These are phyloP conservation scores for Diaporthe sp. DNA, from an alignment of 2,329 filamentous ascomycete genomes.

Conservation along the genomic window DNA sequence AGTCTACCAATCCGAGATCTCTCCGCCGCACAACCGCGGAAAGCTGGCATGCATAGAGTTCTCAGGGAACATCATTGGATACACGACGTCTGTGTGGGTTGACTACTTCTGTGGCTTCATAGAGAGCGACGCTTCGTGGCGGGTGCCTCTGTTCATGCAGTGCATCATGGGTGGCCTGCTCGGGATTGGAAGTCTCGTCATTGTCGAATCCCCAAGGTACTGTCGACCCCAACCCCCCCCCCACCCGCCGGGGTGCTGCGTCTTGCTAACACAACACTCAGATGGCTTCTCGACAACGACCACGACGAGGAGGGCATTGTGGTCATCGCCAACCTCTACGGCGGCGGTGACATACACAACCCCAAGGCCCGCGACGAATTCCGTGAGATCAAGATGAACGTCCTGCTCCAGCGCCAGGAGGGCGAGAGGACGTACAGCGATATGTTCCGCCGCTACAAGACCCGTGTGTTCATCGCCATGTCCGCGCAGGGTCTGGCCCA, in stretches of 20 bases:
- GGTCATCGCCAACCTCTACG: constrained; percentile 97
- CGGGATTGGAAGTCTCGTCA: constrained; percentile 87
- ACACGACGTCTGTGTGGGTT: constrained; percentile 97
- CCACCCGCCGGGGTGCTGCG: background rate
- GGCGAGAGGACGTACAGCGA: constrained; percentile 91
- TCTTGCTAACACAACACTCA: constrained; percentile 56
- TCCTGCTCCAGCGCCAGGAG: constrained; percentile 92
- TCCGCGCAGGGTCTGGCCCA: constrained; percentile 96
- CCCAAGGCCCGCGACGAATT: constrained; percentile 94
- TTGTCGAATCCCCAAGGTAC: constrained; percentile 95
- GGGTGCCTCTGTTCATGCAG: constrained; percentile 90
- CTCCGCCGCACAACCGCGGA: constrained; percentile 94
- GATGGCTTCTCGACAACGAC: constrained; percentile 97
- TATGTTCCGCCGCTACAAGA: constrained; percentile 95
- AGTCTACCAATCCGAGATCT: constrained; percentile 95
- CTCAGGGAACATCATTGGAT: constrained; percentile 95
- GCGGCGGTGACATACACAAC: constrained; percentile 94
- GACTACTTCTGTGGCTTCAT: constrained; percentile 98
- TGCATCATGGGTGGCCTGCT: constrained; percentile 93
- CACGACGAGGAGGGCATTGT: constrained; percentile 98
- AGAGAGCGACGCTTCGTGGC: constrained; percentile 87
- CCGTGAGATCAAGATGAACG: constrained; percentile 98
- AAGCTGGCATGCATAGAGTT: constrained; percentile 98
- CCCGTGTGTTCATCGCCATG: constrained; percentile 98
- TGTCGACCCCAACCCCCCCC: constrained; percentile 38